Conservation (phyloP, 352 stramenopile genomes). For the Pythium diclinum region DNA sequence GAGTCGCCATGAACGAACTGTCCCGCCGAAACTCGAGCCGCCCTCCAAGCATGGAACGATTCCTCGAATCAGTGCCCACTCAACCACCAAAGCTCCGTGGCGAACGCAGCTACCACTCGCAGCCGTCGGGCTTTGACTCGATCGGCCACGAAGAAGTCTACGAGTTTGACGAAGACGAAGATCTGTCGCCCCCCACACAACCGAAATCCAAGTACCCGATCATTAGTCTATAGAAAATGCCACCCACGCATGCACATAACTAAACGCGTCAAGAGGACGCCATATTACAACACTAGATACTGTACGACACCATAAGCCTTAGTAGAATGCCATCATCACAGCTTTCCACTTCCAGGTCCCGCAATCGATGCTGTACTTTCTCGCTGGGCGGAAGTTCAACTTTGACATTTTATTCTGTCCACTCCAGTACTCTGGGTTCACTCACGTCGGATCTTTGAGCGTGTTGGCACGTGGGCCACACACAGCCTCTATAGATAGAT, state of each 20-base stretch:
- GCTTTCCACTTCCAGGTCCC: too few relatives aligned
- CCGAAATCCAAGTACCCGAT: constrained; percentile 23
- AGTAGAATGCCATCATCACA: background rate
- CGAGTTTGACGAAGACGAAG: constrained; percentile 23
- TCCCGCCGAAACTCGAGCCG: constrained; percentile 7
- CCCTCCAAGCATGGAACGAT: constrained; percentile 17
- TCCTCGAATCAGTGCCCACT: constrained; percentile 1
- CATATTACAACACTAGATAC: background rate
- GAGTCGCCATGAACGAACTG: constrained; percentile 3
- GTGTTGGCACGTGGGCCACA: constrained; percentile 20
- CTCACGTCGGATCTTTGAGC: constrained; percentile 21
- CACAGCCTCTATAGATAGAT: background rate
- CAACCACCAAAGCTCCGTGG: background rate
- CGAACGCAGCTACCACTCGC: constrained; percentile 8
- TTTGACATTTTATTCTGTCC: constrained; percentile 8
- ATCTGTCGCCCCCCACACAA: constrained; percentile 9
- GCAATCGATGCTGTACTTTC: background rate
- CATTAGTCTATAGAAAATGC: constrained; percentile 17
- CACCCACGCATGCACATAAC: background rate
- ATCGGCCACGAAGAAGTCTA: constrained; percentile 23
- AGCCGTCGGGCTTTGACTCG: background rate
- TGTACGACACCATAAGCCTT: background rate
- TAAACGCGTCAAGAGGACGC: background rate
- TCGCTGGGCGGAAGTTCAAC: constrained; percentile 6
- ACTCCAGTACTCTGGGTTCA: background rate